Evolutionary conservation across 2,329 filamentous ascomycete species (phyloP).

Genomic region (Penicillium decumbens): DNA sequence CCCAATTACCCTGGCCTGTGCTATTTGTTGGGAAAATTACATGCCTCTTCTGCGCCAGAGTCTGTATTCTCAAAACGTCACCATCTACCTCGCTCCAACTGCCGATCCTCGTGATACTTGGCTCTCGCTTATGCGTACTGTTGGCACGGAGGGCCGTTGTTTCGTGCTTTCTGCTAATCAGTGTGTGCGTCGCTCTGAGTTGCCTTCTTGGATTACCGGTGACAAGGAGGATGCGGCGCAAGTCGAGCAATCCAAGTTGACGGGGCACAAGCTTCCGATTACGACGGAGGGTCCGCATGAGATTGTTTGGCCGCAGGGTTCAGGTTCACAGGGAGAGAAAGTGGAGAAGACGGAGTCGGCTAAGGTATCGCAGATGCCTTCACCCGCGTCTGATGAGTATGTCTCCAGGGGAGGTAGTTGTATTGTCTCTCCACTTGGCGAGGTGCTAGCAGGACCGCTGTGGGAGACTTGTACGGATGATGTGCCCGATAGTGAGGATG

Average conservation of each 20-base stretch:
- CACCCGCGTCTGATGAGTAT: slow-evolving; percentile 37
- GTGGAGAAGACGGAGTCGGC: not conserved
- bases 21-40: slow-evolving; percentile 96
- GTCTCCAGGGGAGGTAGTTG: slow-evolving; percentile 74
- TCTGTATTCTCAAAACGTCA: slow-evolving; percentile 84
- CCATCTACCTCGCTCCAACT: slow-evolving; percentile 83
- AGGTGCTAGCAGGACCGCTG: slow-evolving; percentile 70
- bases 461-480: slow-evolving; percentile 59
- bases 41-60: slow-evolving; percentile 83
- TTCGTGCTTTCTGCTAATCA: slow-evolving; percentile 85
- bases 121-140: slow-evolving; percentile 72
- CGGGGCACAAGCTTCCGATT: slow-evolving; percentile 21
- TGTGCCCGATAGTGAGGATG: slow-evolving; percentile 23
- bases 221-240: not conserved
- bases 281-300: slow-evolving; percentile 46
- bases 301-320: slow-evolving; percentile 41
- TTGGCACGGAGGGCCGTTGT: slow-evolving; percentile 74
- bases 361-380: not conserved
- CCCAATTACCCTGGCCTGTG: slow-evolving; percentile 72
- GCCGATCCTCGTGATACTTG: slow-evolving; percentile 79
- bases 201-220: slow-evolving; percentile 53
- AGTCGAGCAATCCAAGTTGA: not conserved
- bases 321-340: not conserved
- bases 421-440: slow-evolving; percentile 72
- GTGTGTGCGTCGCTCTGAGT: slow-evolving; percentile 58